Evolutionary conservation across 352 stramenopile genomes (phyloP).

Genomic region (Ophiocytium majus): DNA sequence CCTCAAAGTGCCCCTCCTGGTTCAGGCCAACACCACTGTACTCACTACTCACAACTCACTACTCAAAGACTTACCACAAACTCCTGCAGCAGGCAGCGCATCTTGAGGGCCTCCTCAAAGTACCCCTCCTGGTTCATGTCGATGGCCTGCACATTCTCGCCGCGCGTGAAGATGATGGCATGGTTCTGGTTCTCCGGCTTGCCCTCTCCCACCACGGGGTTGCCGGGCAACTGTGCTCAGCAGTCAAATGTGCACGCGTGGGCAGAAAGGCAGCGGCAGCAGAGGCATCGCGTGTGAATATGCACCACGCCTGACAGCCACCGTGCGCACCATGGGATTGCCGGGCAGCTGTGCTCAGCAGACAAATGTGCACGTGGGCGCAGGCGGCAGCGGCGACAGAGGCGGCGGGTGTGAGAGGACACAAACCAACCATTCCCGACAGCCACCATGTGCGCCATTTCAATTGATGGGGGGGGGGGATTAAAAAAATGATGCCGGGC

Average conservation of each 20-base stretch:
- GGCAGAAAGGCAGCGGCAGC: neutral
- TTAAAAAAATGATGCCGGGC: no score
- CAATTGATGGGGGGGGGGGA: no score
- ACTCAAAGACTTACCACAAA: slow-evolving; percentile 72
- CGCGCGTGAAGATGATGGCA: slow-evolving; percentile 95
- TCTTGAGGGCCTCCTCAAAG: slow-evolving; percentile 97
- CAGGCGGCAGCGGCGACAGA: neutral
- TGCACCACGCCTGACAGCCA: no score
- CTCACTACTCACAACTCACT: neutral
- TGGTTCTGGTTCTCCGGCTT: slow-evolving; percentile 99
- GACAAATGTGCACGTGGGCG: neutral
- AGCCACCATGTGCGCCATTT: no score
- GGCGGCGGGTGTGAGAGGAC: no score
- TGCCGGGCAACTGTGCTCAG: slow-evolving; percentile 82
- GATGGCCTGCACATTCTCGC: slow-evolving; percentile 96
- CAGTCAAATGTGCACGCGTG: neutral
- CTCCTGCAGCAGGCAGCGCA: slow-evolving; percentile 96
- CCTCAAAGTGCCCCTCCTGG: neutral
- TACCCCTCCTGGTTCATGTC: slow-evolving; percentile 98
- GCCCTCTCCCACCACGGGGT: slow-evolving; percentile 96
- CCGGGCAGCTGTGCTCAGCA: slow-evolving; percentile 80
- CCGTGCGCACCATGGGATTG: slow-evolving; percentile 95
- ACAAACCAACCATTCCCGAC: no score
- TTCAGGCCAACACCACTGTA: neutral
- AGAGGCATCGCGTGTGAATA: no score